A percentile compares a stretch with the other conserved stretches of the same genome.
These are phyloP conservation scores for Lachnellula suecica DNA, from an alignment of 2,329 filamentous ascomycete species.

Conservation along the genomic window DNA sequence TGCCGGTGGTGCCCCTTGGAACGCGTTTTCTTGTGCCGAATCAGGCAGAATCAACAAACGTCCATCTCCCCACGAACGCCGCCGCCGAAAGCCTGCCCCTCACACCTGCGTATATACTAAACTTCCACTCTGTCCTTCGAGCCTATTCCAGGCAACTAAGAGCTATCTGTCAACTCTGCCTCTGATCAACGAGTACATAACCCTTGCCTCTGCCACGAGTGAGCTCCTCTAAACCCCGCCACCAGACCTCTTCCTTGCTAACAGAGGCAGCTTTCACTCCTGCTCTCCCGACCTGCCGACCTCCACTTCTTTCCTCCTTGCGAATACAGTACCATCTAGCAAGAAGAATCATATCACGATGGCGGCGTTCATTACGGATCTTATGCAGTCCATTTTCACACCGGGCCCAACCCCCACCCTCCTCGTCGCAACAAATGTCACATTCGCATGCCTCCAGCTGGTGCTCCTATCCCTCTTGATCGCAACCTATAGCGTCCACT, in stretches of 20 bases:
- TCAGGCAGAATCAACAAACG: slow-evolving; percentile 16
- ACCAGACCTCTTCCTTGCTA: neutral
- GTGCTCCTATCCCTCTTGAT: slow-evolving; percentile 74
- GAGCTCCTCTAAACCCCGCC: neutral
- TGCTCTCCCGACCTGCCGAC: neutral
- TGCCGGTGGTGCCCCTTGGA: too few relatives aligned
- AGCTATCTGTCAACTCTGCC: slow-evolving; percentile 6
- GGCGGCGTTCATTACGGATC: slow-evolving; percentile 66
- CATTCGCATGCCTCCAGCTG: slow-evolving; percentile 82
- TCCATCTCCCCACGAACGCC: neutral
- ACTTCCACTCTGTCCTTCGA: slow-evolving; percentile 9
- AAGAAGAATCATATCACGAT: slow-evolving; percentile 37
- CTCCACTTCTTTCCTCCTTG: neutral
- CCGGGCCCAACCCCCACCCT: slow-evolving; percentile 87
- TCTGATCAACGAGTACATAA: neutral
- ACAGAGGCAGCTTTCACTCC: neutral
- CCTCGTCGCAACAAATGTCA: slow-evolving; percentile 83
- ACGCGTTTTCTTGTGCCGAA: slow-evolving; percentile 2
- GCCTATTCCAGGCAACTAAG: neutral
- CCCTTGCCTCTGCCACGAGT: neutral
- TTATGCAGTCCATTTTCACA: slow-evolving; percentile 92
- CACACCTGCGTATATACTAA: neutral
- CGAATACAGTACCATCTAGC: neutral
- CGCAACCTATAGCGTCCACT: slow-evolving; percentile 86
- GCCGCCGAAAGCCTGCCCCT: neutral